phyloP scores from a whole-genome alignment of 352 stramenopile genomes.

The Pelagophyceae sp. region DNA sequence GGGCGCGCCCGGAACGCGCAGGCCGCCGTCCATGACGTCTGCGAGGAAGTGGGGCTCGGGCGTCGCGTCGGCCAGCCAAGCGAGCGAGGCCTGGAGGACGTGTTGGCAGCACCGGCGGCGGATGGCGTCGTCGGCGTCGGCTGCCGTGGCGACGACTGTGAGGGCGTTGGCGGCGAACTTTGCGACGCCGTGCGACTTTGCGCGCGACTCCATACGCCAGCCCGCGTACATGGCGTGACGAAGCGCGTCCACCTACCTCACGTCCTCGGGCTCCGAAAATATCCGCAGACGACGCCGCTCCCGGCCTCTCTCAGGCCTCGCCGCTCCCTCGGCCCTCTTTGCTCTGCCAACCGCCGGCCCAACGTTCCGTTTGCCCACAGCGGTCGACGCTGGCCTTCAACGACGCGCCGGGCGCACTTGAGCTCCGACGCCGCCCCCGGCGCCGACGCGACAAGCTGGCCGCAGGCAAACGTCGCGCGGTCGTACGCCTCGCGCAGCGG shows the following conservation, averaged over 20 bases:
- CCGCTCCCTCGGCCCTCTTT: no score
- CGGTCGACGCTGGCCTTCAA: no score
- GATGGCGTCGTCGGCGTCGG: conserved; percentile 3
- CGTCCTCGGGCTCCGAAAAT: no score
- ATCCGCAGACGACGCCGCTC: no score
- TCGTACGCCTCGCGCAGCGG: conserved; percentile 18
- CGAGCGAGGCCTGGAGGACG: neutral
- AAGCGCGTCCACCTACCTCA: no score
- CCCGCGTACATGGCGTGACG: neutral
- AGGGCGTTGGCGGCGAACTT: conserved; percentile 21
- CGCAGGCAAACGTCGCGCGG: conserved; percentile 19
- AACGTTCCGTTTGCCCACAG: no score
- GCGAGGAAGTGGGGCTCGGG: neutral
- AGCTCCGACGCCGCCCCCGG: neutral
- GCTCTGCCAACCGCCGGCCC: no score
- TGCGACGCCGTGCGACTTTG: neutral
- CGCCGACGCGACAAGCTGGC: neutral
- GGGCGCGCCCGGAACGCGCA: neutral
- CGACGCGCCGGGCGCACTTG: neutral
- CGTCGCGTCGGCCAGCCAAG: conserved; percentile 14
- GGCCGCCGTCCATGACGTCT: neutral
- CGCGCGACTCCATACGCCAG: conserved; percentile 7
- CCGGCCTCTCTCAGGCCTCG: no score
- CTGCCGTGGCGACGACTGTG: neutral
- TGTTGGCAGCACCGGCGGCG: neutral